Evolutionary conservation across 345 rosid species (phyloP).

Genomic region (Mercurialis annua): DNA sequence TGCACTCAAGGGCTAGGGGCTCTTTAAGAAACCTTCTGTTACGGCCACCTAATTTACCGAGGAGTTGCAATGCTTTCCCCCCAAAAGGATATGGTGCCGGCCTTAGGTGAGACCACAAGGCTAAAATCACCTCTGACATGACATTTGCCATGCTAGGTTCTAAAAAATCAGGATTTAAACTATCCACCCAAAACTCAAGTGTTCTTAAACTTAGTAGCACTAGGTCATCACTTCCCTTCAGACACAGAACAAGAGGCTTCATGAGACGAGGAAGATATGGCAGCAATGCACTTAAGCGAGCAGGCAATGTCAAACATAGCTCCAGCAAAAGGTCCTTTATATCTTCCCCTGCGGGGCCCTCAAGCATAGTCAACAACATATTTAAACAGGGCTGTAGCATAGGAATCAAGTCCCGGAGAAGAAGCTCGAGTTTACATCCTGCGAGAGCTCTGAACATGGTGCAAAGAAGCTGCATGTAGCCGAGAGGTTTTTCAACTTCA

Average conservation of each 20-base stretch:
- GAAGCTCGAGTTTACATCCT: conserved; percentile 89
- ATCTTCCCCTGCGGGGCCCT: conserved; percentile 95
- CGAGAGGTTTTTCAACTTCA: conserved; percentile 92
- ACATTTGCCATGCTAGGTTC: conserved; percentile 98
- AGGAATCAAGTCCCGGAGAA: conserved; percentile 83
- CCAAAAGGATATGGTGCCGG: conserved; percentile 96
- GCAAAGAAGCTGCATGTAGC: conserved; percentile 90
- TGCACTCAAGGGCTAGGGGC: conserved; percentile 96
- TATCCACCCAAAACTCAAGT: conserved; percentile 99
- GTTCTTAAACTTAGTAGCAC: conserved; percentile 87
- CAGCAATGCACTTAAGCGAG: conserved; percentile 90
- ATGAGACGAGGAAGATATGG: conserved; percentile 88
- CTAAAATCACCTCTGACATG: conserved; percentile 94
- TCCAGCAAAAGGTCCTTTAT: conserved; percentile 90
- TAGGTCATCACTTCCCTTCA: conserved; percentile 84
- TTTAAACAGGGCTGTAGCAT: conserved; percentile 88
- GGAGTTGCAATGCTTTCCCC: conserved; percentile 86
- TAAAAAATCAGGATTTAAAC: conserved; percentile 94
- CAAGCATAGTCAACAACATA: conserved; percentile 88
- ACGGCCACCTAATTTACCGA: conserved; percentile 98
- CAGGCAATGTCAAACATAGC: conserved; percentile 91
- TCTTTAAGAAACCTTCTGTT: conserved; percentile 94
- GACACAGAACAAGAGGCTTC: conserved; percentile 92
- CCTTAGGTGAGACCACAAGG: conserved; percentile 94
- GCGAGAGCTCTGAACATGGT: conserved; percentile 86